Evolutionary conservation across 2,329 filamentous ascomycete species (phyloP).

Genomic region (Trichoderma harzianum): DNA sequence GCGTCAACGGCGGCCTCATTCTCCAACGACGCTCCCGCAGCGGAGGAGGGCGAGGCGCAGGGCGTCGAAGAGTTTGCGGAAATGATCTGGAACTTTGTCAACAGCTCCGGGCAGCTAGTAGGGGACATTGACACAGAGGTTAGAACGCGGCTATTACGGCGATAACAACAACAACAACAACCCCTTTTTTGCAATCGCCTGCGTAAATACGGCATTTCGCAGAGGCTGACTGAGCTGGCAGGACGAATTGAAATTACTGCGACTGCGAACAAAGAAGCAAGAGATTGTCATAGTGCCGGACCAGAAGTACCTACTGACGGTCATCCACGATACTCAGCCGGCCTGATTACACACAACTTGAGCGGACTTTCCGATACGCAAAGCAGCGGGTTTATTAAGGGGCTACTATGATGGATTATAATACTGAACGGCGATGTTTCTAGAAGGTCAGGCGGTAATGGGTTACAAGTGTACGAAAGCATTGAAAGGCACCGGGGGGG

Average conservation of each 20-base stretch:
- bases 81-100: constrained; percentile 74
- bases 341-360: neutral
- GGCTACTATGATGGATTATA: neutral
- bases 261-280: constrained; percentile 78
- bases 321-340: constrained; percentile 70
- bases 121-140: constrained; percentile 70
- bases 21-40: constrained; percentile 41
- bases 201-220: neutral
- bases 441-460: neutral
- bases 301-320: constrained; percentile 71
- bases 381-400: neutral
- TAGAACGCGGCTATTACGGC: constrained; percentile 27
- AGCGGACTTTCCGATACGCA: neutral
- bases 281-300: constrained; percentile 83
- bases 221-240: constrained; percentile 28
- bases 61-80: constrained; percentile 70
- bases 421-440: neutral
- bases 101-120: constrained; percentile 65
- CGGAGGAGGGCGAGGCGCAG: constrained; percentile 49
- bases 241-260: constrained; percentile 74
- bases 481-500: neutral
- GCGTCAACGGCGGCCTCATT: constrained; percentile 42
- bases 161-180: neutral
- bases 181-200: neutral
- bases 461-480: neutral